Conservation (phyloP, 2,329 filamentous ascomycete species). For the Talaromyces atroroseus region DNA sequence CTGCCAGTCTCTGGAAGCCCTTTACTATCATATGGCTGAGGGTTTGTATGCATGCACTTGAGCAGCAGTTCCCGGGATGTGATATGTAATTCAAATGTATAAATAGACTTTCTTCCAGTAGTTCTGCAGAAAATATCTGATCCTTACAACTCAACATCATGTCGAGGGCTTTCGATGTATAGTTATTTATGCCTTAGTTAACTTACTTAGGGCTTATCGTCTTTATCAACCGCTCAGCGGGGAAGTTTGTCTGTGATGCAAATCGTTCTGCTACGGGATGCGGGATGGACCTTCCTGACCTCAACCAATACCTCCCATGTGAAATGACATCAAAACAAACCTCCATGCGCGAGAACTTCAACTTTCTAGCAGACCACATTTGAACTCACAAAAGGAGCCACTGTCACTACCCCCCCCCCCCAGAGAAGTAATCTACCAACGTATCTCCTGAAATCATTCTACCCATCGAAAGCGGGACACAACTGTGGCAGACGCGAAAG, state of each 20-base stretch:
- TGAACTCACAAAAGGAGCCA: not conserved
- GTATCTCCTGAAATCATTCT: not conserved
- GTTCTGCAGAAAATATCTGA: no score
- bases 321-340: not conserved
- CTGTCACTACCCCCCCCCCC: not conserved
- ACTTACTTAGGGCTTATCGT: no score
- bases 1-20: no score
- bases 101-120: not conserved
- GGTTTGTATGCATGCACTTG: not conserved
- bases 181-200: no score
- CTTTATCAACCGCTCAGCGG: not conserved
- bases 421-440: not conserved
- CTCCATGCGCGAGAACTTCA: not conserved
- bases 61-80: not conserved
- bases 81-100: not conserved
- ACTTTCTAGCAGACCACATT: not conserved
- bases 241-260: not conserved
- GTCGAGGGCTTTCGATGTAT: no score
- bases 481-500: not conserved
- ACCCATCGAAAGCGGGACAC: not conserved
- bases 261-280: not conserved
- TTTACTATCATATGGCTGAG: no score
- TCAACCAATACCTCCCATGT: not conserved
- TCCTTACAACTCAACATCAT: no score
- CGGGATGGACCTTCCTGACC: not conserved